Evolutionary conservation across 2,329 filamentous ascomycete genomes (phyloP).

Genomic region (Fusarium incarnatum): DNA sequence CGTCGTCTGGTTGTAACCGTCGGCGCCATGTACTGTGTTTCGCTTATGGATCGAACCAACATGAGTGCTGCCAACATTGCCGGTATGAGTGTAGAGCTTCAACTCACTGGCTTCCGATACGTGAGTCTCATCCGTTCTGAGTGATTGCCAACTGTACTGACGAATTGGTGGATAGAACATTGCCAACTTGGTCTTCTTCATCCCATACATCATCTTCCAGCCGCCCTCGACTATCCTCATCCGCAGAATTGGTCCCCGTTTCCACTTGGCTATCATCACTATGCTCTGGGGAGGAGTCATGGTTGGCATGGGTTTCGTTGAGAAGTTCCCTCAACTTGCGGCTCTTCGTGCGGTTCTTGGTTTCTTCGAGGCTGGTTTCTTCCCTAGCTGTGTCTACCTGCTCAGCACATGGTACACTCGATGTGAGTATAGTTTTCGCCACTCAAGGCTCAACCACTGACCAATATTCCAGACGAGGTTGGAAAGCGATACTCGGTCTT

Average conservation of each 20-base stretch:
- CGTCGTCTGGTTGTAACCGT: conserved; percentile 70
- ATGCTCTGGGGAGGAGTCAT: conserved; percentile 70
- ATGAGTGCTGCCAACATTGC: conserved; percentile 79
- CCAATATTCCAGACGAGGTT: conserved; percentile 65
- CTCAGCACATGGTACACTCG: conserved; percentile 80
- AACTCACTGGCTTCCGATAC: conserved; percentile 60
- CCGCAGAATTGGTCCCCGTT: conserved; percentile 72
- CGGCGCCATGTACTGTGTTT: conserved; percentile 78
- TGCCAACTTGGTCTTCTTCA: conserved; percentile 78
- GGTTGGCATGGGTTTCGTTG: conserved; percentile 74
- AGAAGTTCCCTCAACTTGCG: conserved; percentile 63
- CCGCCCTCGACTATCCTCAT: conserved; percentile 76
- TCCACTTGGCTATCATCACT: conserved; percentile 66
- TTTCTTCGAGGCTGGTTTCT: conserved; percentile 76
- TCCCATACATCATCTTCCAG: conserved; percentile 78
- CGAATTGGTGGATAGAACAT: conserved; percentile 59
- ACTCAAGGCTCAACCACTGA: neutral
- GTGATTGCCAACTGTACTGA: neutral
- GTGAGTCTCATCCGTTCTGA: conserved; percentile 45
- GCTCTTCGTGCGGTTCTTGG: conserved; percentile 70
- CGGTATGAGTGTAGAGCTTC: conserved; percentile 65
- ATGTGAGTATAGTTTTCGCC: conserved; percentile 57
- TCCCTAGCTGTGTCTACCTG: conserved; percentile 76
- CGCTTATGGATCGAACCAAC: conserved; percentile 84
- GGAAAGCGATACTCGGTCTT: conserved; percentile 77